These are phyloP conservation scores for Rhizopogon rudus DNA, from an alignment of 768 basidiomycete genomes.

Conservation along the genomic window DNA sequence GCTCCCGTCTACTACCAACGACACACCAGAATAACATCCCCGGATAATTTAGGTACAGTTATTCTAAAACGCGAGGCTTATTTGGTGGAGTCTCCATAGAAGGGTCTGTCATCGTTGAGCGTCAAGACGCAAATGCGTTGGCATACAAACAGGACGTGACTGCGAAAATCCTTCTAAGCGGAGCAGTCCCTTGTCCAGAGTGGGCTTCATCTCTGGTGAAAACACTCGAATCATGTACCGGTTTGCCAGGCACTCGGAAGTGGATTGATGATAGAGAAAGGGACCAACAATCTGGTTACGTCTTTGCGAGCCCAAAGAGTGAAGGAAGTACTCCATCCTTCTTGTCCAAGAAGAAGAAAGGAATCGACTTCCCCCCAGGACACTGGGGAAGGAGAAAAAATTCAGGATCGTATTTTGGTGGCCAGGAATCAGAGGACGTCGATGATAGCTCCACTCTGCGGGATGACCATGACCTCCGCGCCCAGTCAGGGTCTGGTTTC, in stretches of 20 bases:
- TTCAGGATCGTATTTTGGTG: constrained; percentile 51
- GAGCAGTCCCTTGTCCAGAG: constrained; percentile 62
- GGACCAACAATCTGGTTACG: constrained; percentile 40
- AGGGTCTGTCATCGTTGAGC: constrained; percentile 89
- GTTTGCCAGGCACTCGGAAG: constrained; percentile 56
- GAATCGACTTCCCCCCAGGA: constrained; percentile 52
- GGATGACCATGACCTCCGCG: constrained; percentile 23
- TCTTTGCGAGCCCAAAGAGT: constrained; percentile 45
- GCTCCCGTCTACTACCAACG: constrained; percentile 7
- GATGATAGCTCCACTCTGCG: constrained; percentile 13
- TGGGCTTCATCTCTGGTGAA: constrained; percentile 78
- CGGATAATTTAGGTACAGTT: constrained; percentile 61
- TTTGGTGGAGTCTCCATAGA: constrained; percentile 90
- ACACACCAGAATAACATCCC: constrained; percentile 3
- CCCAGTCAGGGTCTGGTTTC: constrained; percentile 23
- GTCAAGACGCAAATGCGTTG: constrained; percentile 85
- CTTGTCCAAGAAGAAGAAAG: constrained; percentile 41
- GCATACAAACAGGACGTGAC: constrained; percentile 77
- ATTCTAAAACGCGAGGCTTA: constrained; percentile 88
- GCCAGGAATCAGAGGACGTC: constrained; percentile 16
- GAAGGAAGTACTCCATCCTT: constrained; percentile 25
- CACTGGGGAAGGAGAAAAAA: constrained; percentile 53
- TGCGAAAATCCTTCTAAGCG: constrained; percentile 76
- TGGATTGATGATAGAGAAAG: constrained; percentile 59
- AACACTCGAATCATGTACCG: constrained; percentile 68